Evolutionary conservation across 2,329 filamentous ascomycete genomes (phyloP), one percentile per base, ranked within the genome.

Genomic region (Hymenotorrendiella dingleyae): DNA sequence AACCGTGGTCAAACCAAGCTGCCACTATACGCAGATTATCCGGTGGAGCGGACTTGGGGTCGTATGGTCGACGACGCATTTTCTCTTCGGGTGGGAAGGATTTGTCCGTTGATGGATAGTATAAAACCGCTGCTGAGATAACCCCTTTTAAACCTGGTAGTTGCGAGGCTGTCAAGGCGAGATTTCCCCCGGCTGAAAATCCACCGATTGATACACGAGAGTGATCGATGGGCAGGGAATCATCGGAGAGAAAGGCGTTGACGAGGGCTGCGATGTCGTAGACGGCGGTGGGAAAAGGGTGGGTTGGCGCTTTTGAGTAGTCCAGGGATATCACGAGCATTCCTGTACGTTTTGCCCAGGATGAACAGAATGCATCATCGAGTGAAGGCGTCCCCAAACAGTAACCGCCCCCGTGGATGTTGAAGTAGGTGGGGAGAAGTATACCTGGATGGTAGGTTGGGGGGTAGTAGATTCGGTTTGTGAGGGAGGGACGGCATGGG

Each of bases 351-450:
- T 65, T 58, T 19, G 70, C 62, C 48, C 72, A 71, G 42, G 52
- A 48, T 28, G 56, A 56, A 56, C 69, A 73, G 62, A 72, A 72
- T n/a, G 52, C 50, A 55, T 74, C 70, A 50, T 73, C 69, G 32
- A 68, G 57, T 36, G 58, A 45, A 1, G 71, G 64, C 16, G 64
- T 53, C 55, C 68, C 65, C 32, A 76, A 21, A 21, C 63, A 61
- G 53, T 72, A 74, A 28, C 71, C 72, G 45, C 73, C 72, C 41
- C 73, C 73, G 50, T 78, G 74, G 50, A 75, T 65, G 41, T 69
- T 66, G 33, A 78, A 60, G 34, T 74, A 62, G 2, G 68, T 60
- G 1, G 72, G 70, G 7, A 58, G 60, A 6, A 55, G 56, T 6
- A 56, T 52, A 0, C 57, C 56, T 3, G 56, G 52, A 33, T 66